These are phyloP conservation scores for Nitzschia inconspicua DNA, from an alignment of 108 stramenopile genomes.

Conservation along the genomic window DNA sequence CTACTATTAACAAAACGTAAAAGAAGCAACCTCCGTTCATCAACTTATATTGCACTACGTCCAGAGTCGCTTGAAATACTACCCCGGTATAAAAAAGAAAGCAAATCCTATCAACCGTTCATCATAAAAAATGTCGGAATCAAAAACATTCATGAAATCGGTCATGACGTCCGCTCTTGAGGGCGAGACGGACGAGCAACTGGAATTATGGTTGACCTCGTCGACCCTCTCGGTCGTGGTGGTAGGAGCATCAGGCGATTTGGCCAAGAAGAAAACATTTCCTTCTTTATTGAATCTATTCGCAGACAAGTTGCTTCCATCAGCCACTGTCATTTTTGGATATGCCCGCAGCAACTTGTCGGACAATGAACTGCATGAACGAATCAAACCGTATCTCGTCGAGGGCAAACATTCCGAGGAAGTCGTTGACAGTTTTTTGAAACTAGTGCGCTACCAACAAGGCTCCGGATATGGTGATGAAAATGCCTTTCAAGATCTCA, in stretches of 20 bases:
- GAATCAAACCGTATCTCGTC: conserved; percentile 59
- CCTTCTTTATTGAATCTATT: conserved; percentile 90
- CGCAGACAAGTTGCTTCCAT: conserved; percentile 70
- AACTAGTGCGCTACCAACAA: conserved; percentile 64
- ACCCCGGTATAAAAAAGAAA: too few relatives aligned
- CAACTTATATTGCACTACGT: too few relatives aligned
- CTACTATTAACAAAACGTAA: too few relatives aligned
- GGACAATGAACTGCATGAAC: conserved; percentile 77
- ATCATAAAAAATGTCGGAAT: conserved; percentile 4
- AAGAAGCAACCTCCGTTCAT: too few relatives aligned
- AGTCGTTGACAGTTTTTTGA: conserved; percentile 73
- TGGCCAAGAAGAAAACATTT: conserved; percentile 97
- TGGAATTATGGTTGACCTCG: neutral
- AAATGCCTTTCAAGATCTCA: conserved; percentile 49
- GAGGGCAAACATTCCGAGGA: conserved; percentile 27
- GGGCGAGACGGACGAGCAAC: conserved; percentile 1
- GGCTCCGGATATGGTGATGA: conserved; percentile 81
- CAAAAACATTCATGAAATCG: too few relatives aligned
- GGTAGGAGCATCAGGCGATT: conserved; percentile 86
- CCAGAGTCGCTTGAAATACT: too few relatives aligned
- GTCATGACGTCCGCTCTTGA: conserved; percentile 4
- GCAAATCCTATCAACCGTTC: too few relatives aligned
- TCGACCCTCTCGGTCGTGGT: conserved; percentile 46
- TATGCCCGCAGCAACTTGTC: conserved; percentile 88
- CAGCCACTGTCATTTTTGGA: conserved; percentile 72